phyloP scores from a whole-genome alignment of 192 early-diverging fungal species.

The Nowakowskiella sp. region DNA sequence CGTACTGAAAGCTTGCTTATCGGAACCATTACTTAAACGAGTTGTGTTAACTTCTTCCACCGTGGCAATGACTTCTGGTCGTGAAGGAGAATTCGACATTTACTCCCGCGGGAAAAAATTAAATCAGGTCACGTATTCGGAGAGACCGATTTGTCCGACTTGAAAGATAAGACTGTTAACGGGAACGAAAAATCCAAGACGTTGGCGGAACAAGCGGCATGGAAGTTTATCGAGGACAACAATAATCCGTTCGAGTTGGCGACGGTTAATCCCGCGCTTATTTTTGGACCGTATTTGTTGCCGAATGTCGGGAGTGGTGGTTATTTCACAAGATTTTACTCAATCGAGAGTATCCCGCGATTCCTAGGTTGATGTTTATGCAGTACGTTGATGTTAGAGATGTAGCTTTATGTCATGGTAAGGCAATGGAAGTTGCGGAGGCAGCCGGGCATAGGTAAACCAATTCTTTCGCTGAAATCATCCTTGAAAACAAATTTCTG shows the following conservation, averaged over 20 bases:
- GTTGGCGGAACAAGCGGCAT: conserved; percentile 26
- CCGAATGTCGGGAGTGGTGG: too few relatives aligned
- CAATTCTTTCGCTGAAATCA: too few relatives aligned
- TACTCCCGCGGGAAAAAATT: too few relatives aligned
- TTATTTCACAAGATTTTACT: too few relatives aligned
- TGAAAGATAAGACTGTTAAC: too few relatives aligned
- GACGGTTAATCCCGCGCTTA: conserved; percentile 20
- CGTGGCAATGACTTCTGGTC: too few relatives aligned
- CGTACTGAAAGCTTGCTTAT: conserved; percentile 18
- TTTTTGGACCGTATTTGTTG: not conserved
- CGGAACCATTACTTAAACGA: conserved; percentile 17
- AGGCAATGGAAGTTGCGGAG: not conserved
- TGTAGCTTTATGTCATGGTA: conserved; percentile 2
- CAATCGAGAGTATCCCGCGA: too few relatives aligned
- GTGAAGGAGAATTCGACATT: too few relatives aligned
- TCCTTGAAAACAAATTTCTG: too few relatives aligned
- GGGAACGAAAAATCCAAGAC: conserved; percentile 28
- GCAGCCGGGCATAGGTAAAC: conserved; percentile 2
- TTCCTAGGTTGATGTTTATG: too few relatives aligned
- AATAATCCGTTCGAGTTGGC: conserved; percentile 19
- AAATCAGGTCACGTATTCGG: too few relatives aligned
- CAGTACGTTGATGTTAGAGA: conserved; percentile 4
- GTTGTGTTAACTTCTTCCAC: conserved; percentile 39
- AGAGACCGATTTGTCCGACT: too few relatives aligned
- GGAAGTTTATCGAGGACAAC: conserved; percentile 21